phyloP scores from a whole-genome alignment of 1,284 basidiomycete genomes.

The Microstroma glucosiphilum region DNA sequence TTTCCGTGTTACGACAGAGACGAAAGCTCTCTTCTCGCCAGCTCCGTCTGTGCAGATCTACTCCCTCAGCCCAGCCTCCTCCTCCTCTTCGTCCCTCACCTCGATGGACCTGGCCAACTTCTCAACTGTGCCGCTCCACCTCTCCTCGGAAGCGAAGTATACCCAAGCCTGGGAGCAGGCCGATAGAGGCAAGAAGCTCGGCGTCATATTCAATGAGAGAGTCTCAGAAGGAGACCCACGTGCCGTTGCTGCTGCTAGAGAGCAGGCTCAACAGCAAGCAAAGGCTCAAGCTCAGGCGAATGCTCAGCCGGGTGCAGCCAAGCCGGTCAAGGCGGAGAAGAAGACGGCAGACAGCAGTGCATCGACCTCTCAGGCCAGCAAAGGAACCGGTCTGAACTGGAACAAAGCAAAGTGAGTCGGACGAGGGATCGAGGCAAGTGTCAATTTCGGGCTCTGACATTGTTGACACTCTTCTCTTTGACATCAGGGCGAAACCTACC shows the following conservation, averaged over 20 bases:
- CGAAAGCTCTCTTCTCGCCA: background rate
- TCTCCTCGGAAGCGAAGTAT: background rate
- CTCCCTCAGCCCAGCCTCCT: background rate
- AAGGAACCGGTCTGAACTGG: background rate
- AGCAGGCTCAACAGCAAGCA: constrained; percentile 1
- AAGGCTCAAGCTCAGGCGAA: constrained; percentile 1
- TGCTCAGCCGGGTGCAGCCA: background rate
- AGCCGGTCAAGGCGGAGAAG: background rate
- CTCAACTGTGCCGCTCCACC: background rate
- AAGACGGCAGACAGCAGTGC: background rate
- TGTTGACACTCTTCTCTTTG: background rate
- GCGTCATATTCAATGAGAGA: background rate
- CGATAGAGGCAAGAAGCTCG: background rate
- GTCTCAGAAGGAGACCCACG: background rate
- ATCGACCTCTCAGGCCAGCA: background rate
- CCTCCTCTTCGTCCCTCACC: constrained; percentile 1
- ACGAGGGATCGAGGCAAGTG: too few species aligned
- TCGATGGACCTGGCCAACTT: background rate
- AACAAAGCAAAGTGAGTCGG: constrained; percentile 2
- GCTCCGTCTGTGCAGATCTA: background rate
- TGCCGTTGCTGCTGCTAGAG: constrained; percentile 4
- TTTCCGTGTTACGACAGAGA: background rate
- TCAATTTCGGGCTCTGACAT: too few species aligned
- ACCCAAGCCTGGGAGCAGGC: background rate
- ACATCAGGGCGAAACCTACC: background rate